phyloP scores from a whole-genome alignment of 2,329 filamentous ascomycete genomes.

The Capronia coronata region DNA sequence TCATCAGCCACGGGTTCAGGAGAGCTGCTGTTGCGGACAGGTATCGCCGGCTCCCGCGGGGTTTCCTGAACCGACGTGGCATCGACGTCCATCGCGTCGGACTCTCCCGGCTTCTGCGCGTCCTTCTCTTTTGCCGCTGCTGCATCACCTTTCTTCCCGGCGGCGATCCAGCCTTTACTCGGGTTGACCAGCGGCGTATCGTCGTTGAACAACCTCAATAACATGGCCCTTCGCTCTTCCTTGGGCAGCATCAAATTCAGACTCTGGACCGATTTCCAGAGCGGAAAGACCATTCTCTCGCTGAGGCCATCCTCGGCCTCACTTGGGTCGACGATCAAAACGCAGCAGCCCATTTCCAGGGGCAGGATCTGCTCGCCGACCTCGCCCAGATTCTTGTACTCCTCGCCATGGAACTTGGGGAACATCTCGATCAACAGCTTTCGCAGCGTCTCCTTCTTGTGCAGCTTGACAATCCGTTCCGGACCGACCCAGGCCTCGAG shows the following conservation, averaged over 20 bases:
- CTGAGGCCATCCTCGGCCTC: slow-evolving; percentile 55
- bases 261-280: slow-evolving; percentile 89
- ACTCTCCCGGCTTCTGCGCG: neutral
- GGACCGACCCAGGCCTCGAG: slow-evolving; percentile 84
- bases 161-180: slow-evolving; percentile 19
- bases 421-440: slow-evolving; percentile 94
- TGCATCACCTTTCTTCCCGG: slow-evolving; percentile 2
- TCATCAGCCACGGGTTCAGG: slow-evolving; percentile 10
- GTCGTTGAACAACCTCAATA: slow-evolving; percentile 86
- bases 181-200: slow-evolving; percentile 72
- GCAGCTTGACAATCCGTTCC: slow-evolving; percentile 65
- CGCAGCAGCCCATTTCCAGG: slow-evolving; percentile 84
- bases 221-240: slow-evolving; percentile 87
- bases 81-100: slow-evolving; percentile 3
- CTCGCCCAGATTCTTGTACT: slow-evolving; percentile 72
- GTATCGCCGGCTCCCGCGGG: neutral
- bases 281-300: slow-evolving; percentile 79
- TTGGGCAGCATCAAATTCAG: slow-evolving; percentile 98
- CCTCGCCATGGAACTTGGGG: slow-evolving; percentile 71
- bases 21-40: slow-evolving; percentile 20
- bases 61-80: neutral
- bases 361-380: slow-evolving; percentile 76
- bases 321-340: slow-evolving; percentile 74
- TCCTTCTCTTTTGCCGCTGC: neutral
- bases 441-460: slow-evolving; percentile 70